Conservation (phyloP, 2,329 filamentous ascomycete genomes). For the Penicillium sp. region DNA sequence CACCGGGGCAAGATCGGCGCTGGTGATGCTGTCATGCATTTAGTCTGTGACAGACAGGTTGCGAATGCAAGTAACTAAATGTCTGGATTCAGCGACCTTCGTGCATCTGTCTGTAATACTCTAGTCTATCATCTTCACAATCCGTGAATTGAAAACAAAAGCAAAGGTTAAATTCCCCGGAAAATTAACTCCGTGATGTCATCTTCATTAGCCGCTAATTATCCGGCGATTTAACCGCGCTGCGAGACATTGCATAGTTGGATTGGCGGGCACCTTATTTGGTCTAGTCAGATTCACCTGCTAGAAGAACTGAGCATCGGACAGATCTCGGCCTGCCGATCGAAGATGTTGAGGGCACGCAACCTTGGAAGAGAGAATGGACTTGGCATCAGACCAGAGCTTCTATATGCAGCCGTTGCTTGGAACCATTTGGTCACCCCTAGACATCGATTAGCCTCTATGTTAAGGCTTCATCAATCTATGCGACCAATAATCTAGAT, state of each 20-base stretch:
- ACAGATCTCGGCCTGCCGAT: too few species aligned
- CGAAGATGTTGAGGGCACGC: too few species aligned
- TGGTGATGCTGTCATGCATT: neutral
- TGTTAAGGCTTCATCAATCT: too few species aligned
- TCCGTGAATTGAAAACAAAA: neutral
- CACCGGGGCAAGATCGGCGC: constrained; percentile 11
- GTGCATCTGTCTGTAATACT: neutral
- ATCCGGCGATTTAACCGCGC: constrained; percentile 6
- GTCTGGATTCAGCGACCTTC: neutral
- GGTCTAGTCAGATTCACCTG: constrained; percentile 6
- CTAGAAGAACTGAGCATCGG: too few species aligned
- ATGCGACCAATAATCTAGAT: too few species aligned
- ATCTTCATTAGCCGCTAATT: constrained; percentile 10
- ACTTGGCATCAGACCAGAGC: too few species aligned
- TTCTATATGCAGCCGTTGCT: too few species aligned
- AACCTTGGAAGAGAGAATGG: too few species aligned
- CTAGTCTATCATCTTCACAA: neutral
- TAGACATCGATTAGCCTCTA: too few species aligned
- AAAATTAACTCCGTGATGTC: constrained; percentile 8
- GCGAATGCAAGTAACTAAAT: neutral
- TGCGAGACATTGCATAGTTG: neutral
- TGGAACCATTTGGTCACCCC: too few species aligned
- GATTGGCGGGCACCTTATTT: constrained; percentile 10
- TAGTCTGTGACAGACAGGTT: neutral
- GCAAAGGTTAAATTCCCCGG: neutral